A percentile compares a stretch with the other conserved stretches of the same genome.
phyloP scores from a whole-genome alignment of 345 rosid genomes.

The Salix dunnii region DNA sequence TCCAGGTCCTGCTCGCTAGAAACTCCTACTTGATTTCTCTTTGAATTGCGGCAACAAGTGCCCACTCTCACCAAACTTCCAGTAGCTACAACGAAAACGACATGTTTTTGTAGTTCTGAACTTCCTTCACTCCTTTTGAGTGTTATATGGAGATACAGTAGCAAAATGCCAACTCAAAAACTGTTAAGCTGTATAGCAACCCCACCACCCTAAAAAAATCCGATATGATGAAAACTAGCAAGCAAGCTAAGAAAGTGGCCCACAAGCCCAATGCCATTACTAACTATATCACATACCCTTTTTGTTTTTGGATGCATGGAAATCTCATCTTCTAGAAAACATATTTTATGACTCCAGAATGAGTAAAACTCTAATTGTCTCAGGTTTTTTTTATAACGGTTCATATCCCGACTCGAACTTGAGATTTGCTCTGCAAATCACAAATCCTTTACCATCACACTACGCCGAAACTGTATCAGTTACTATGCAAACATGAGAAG shows the following conservation, averaged over 20 bases:
- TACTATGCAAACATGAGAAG: not conserved
- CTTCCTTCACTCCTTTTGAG: not conserved
- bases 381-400: too few species aligned
- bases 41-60: slow-evolving; percentile 27
- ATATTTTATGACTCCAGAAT: too few species aligned
- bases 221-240: not conserved
- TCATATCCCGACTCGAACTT: too few species aligned
- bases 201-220: not conserved
- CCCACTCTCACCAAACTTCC: slow-evolving; percentile 25
- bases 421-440: too few species aligned
- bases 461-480: not conserved
- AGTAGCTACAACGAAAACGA: slow-evolving; percentile 4
- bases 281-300: not conserved
- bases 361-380: too few species aligned
- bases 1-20: slow-evolving; percentile 3
- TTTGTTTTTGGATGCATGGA: accelerated
- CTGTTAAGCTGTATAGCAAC: not conserved
- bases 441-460: too few species aligned
- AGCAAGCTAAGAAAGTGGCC: not conserved
- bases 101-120: not conserved
- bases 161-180: not conserved
- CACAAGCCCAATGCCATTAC: not conserved
- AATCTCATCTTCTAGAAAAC: too few species aligned
- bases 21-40: slow-evolving; percentile 16
- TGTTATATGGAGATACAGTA: not conserved